Percentiles rank a stretch among this genome's conserved stretches.
phyloP scores from a whole-genome alignment of 148 eudicot species.

The Polygonum aviculare region DNA sequence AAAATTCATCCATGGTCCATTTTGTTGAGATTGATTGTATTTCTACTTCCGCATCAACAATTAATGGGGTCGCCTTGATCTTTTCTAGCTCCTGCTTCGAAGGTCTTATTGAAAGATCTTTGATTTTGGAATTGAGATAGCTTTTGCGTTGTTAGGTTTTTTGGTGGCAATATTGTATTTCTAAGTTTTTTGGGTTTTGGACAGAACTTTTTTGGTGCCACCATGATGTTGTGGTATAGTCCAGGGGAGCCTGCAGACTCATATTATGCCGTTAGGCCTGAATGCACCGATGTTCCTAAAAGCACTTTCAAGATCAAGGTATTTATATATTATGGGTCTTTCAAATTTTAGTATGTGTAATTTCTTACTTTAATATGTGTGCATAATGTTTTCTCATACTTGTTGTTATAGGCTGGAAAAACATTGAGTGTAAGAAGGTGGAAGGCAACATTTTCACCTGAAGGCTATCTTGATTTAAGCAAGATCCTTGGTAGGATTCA shows the following conservation, averaged over 20 bases:
- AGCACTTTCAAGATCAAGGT: conserved; percentile 96
- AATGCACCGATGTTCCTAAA: conserved; percentile 80
- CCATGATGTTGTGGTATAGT: conserved; percentile 60
- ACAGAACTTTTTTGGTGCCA: neutral
- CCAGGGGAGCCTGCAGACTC: conserved; percentile 76
- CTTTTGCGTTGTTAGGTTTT: conserved; percentile 13
- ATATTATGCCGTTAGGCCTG: conserved; percentile 79
- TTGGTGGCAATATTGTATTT: neutral
- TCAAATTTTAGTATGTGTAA: neutral
- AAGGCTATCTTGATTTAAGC: conserved; percentile 85
- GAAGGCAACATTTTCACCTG: conserved; percentile 78
- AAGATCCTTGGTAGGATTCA: conserved; percentile 77
- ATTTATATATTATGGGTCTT: conserved; percentile 12
- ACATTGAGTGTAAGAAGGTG: conserved; percentile 84
- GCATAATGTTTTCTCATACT: neutral
- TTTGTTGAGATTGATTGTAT: conserved; percentile 11
- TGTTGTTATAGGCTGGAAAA: conserved; percentile 55
- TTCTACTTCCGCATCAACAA: conserved; percentile 12
- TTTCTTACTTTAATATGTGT: neutral
- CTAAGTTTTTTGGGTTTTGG: neutral
- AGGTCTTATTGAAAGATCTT: conserved; percentile 14
- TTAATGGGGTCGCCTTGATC: conserved; percentile 14
- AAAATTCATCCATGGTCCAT: neutral
- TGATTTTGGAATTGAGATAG: conserved; percentile 8
- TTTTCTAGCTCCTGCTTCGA: conserved; percentile 4